These are phyloP conservation scores for Sclerotinia spermophila DNA, from an alignment of 2,329 filamentous ascomycete genomes.

Conservation along the genomic window DNA sequence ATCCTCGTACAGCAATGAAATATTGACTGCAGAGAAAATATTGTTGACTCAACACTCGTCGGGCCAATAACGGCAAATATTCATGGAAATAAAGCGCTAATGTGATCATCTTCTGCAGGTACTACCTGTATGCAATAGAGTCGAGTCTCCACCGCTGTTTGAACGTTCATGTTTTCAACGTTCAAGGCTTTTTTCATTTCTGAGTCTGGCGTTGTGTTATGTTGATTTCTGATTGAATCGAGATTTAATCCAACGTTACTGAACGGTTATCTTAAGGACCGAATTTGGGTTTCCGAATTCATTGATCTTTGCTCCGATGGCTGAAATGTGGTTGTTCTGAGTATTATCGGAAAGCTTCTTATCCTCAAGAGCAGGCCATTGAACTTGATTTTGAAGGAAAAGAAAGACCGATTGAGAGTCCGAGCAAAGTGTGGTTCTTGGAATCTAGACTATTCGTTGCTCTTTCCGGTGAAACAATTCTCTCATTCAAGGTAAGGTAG, in stretches of 20 bases:
- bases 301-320: neutral
- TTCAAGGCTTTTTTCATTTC: neutral
- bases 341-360: neutral
- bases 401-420: slow-evolving; percentile 9
- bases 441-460: slow-evolving; percentile 13
- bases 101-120: slow-evolving; percentile 12
- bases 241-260: neutral
- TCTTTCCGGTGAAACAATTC: neutral
- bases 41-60: neutral
- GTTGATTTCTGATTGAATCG: neutral
- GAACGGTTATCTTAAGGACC: neutral
- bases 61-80: neutral
- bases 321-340: neutral
- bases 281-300: neutral
- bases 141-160: slow-evolving; percentile 4
- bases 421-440: slow-evolving; percentile 6
- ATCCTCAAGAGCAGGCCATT: neutral
- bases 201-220: neutral
- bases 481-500: neutral
- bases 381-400: neutral
- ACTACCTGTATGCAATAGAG: neutral
- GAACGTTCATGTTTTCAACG: neutral
- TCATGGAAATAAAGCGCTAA: neutral
- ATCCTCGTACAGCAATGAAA: neutral
- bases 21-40: neutral